Percentiles rank a stretch among this genome's conserved stretches.
These are phyloP conservation scores for Cucurbita maxima DNA, from an alignment of 306 rosid genomes.

Conservation along the genomic window DNA sequence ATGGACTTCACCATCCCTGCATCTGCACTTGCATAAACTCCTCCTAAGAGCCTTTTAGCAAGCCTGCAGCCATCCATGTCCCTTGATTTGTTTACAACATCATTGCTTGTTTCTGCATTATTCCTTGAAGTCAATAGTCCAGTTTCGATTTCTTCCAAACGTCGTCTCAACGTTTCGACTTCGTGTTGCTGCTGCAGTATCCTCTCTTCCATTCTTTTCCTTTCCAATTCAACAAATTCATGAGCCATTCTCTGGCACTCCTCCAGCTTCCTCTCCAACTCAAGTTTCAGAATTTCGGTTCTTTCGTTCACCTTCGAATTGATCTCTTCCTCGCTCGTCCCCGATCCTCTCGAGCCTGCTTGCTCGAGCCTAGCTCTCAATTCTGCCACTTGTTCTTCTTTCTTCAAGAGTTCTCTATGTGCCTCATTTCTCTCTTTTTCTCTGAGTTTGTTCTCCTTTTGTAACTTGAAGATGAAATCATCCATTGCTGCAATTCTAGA, in stretches of 20 bases:
- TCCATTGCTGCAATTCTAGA: conserved; percentile 92
- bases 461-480: conserved; percentile 76
- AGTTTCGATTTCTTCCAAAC: conserved; percentile 77
- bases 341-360: conserved; percentile 29
- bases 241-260: conserved; percentile 86
- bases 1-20: conserved; percentile 83
- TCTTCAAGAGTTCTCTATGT: conserved; percentile 58
- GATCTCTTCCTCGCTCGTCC: conserved; percentile 63
- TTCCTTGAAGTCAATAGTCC: conserved; percentile 38
- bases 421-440: conserved; percentile 82
- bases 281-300: conserved; percentile 44
- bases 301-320: conserved; percentile 60
- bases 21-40: conserved; percentile 55
- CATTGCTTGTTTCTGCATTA: background rate
- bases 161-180: conserved; percentile 65
- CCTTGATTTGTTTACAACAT: conserved; percentile 24
- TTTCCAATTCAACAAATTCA: conserved; percentile 73
- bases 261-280: conserved; percentile 75
- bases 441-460: conserved; percentile 66
- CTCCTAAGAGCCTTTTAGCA: conserved; percentile 48
- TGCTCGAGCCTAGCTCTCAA: conserved; percentile 48
- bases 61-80: conserved; percentile 56
- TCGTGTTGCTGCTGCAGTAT: conserved; percentile 80
- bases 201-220: conserved; percentile 89
- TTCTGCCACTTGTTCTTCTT: conserved; percentile 67